Evolutionary conservation across 129 eudicot genomes (phyloP).

Genomic region (Artemisia argyi): DNA sequence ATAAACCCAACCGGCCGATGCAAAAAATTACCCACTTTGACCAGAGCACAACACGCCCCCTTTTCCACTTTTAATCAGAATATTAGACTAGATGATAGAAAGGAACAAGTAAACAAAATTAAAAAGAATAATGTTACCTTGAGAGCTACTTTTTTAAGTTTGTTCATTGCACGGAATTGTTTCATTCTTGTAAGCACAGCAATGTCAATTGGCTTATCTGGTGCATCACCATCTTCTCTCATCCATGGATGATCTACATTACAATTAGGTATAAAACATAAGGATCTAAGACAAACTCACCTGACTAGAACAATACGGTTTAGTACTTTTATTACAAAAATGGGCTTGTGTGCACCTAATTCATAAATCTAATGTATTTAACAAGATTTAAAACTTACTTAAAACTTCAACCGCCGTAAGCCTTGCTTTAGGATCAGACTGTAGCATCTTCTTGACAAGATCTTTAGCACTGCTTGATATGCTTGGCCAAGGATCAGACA

Average conservation of each 20-base stretch:
- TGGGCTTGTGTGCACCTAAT: constrained; percentile 2
- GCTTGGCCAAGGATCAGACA: constrained; percentile 97
- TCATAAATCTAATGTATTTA: constrained; percentile 10
- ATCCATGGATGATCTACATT: constrained; percentile 94
- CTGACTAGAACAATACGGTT: not conserved
- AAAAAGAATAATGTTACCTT: constrained; percentile 45
- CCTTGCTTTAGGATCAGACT: constrained; percentile 74
- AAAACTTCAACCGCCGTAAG: constrained; percentile 79
- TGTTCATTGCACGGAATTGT: constrained; percentile 99
- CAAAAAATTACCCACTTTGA: not conserved
- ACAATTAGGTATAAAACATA: constrained; percentile 15
- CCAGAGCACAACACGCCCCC: not conserved
- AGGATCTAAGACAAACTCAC: constrained; percentile 3
- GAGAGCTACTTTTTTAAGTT: constrained; percentile 91
- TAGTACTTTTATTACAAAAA: not conserved
- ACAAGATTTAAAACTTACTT: constrained; percentile 48
- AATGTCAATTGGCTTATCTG: constrained; percentile 96
- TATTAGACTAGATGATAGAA: constrained; percentile 4
- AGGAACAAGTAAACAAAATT: not conserved
- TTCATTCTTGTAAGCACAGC: constrained; percentile 96
- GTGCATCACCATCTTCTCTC: constrained; percentile 96
- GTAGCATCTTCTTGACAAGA: constrained; percentile 91
- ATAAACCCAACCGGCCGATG: not conserved
- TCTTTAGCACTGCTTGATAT: constrained; percentile 93
- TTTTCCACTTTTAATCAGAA: not conserved